Conservation (phyloP, 768 basidiomycete genomes). For the Myochromella boudieri region DNA sequence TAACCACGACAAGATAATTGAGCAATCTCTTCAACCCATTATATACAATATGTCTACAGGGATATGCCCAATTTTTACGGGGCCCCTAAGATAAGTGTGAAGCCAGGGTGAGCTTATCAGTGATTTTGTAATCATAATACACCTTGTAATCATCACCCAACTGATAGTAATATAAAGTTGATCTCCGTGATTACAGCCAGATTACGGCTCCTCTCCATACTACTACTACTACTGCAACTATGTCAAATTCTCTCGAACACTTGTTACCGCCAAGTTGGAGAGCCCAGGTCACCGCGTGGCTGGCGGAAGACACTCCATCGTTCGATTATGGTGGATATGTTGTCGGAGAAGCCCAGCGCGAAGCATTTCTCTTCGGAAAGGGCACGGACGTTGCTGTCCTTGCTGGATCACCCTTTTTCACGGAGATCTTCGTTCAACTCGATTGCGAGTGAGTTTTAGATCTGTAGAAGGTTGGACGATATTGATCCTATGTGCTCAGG, state of each 20-base stretch:
- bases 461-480: background rate
- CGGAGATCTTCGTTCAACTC: slow-evolving; percentile 86
- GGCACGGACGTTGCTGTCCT: slow-evolving; percentile 76
- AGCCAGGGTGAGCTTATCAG: too few relatives aligned
- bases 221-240: slow-evolving; percentile 15
- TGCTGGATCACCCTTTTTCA: slow-evolving; percentile 94
- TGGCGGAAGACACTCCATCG: slow-evolving; percentile 91
- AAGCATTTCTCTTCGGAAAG: slow-evolving; percentile 91
- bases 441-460: slow-evolving; percentile 76
- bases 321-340: slow-evolving; percentile 97
- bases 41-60: too few relatives aligned
- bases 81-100: too few relatives aligned
- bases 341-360: slow-evolving; percentile 85
- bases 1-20: too few relatives aligned
- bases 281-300: slow-evolving; percentile 75
- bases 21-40: too few relatives aligned
- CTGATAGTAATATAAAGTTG: background rate
- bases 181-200: background rate
- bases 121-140: too few relatives aligned
- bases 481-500: slow-evolving; percentile 37
- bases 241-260: slow-evolving; percentile 50
- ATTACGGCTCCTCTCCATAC: too few relatives aligned
- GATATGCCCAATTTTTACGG: too few relatives aligned
- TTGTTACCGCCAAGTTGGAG: slow-evolving; percentile 96
- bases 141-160: background rate